Conservation (phyloP, 345 rosid genomes). For the Gossypium thurberi region DNA sequence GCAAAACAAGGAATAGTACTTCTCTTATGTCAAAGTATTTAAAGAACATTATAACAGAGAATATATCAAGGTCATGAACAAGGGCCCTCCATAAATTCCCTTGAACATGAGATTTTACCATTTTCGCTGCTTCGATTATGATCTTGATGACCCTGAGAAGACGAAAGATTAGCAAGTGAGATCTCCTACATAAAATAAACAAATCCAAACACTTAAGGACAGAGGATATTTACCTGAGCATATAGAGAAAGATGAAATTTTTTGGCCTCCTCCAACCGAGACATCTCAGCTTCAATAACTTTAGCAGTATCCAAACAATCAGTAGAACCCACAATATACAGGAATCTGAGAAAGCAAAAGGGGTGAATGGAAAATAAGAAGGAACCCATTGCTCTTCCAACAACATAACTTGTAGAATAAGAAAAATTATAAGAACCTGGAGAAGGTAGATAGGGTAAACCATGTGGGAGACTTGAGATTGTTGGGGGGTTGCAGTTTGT, state of each 20-base stretch:
- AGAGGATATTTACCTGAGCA: constrained; percentile 28
- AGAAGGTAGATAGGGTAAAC: constrained; percentile 52
- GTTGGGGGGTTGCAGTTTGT: constrained; percentile 35
- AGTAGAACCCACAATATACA: constrained; percentile 34
- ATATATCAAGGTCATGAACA: not conserved
- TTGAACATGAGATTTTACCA: constrained; percentile 16
- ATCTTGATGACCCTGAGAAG: constrained; percentile 24
- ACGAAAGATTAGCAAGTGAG: constrained; percentile 7
- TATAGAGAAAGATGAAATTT: constrained; percentile 49
- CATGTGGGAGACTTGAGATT: constrained; percentile 30
- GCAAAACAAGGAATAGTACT: not conserved
- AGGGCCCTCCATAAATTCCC: not conserved
- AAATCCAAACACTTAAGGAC: not conserved
- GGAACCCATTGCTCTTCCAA: not conserved
- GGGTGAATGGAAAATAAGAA: not conserved
- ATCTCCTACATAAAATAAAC: not conserved
- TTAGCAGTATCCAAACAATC: constrained; percentile 31
- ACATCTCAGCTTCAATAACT: constrained; percentile 43
- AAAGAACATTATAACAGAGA: not conserved
- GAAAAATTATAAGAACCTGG: constrained; percentile 27
- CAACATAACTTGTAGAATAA: not conserved
- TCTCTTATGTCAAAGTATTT: not conserved
- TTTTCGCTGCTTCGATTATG: constrained; percentile 12
- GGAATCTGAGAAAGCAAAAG: constrained; percentile 35
- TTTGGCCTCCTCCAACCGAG: constrained; percentile 56